Percentiles rank a stretch among this genome's conserved stretches.
Evolutionary conservation across 148 eudicot species (phyloP).

Genomic region (Mesembryanthemum crystallinum): DNA sequence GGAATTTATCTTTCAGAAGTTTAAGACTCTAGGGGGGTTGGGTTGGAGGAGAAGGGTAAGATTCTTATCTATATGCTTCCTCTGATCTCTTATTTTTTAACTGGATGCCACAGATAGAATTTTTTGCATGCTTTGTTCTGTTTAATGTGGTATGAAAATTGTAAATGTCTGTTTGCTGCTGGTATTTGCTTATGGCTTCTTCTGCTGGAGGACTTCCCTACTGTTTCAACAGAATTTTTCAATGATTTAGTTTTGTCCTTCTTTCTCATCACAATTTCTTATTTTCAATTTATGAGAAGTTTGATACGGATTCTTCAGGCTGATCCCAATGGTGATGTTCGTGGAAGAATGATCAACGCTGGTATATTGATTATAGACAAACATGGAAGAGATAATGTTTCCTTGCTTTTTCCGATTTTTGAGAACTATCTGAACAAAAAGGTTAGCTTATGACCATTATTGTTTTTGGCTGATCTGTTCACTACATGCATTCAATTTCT

Average conservation of each 20-base stretch:
- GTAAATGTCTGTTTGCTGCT: neutral
- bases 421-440: conserved; percentile 95
- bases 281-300: neutral
- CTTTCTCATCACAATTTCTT: neutral
- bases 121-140: neutral
- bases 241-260: too few species aligned
- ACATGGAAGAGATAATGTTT: conserved; percentile 85
- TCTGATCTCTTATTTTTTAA: too few species aligned
- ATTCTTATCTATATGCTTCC: too few species aligned
- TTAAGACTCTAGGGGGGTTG: too few species aligned
- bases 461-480: neutral
- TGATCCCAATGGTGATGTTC: conserved; percentile 87
- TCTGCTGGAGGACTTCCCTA: neutral
- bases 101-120: too few species aligned
- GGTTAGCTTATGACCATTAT: conserved; percentile 39
- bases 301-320: conserved; percentile 57
- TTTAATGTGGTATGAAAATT: neutral
- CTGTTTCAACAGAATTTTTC: neutral
- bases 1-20: too few species aligned
- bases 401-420: conserved; percentile 91
- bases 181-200: neutral
- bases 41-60: too few species aligned
- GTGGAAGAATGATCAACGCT: conserved; percentile 98
- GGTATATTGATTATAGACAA: conserved; percentile 91
- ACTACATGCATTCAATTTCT: neutral